Evolutionary conservation across 768 basidiomycete genomes (phyloP).

Genomic region (Auricularia auricula-judae): DNA sequence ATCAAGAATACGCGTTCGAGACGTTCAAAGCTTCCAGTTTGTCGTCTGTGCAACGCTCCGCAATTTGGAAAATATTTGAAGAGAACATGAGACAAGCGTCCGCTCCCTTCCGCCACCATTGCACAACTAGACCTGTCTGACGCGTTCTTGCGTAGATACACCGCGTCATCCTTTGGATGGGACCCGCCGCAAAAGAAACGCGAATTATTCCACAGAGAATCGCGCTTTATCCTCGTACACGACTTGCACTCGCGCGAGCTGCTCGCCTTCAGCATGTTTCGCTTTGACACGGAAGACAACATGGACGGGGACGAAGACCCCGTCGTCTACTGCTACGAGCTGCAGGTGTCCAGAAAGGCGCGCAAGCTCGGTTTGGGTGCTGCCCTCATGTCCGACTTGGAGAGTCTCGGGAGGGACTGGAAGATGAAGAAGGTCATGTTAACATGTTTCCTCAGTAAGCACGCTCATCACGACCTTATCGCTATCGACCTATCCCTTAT

Average conservation of each 20-base stretch:
- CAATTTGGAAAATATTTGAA: slow-evolving; percentile 43
- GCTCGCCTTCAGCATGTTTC: slow-evolving; percentile 45
- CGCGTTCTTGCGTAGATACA: slow-evolving; percentile 32
- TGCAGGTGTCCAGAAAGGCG: slow-evolving; percentile 41
- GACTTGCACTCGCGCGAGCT: slow-evolving; percentile 15
- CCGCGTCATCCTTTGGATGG: slow-evolving; percentile 55
- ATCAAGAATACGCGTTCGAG: slow-evolving; percentile 9
- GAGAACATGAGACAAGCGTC: slow-evolving; percentile 46
- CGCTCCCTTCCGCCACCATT: not conserved
- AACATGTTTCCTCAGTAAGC: slow-evolving; percentile 64
- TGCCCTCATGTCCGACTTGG: slow-evolving; percentile 37
- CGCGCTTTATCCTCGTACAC: slow-evolving; percentile 44
- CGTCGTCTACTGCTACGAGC: slow-evolving; percentile 71
- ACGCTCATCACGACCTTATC: not conserved
- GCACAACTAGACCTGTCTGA: not conserved
- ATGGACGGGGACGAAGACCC: slow-evolving; percentile 25
- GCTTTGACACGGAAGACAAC: slow-evolving; percentile 57
- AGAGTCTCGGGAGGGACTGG: slow-evolving; percentile 38
- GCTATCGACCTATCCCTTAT: slow-evolving; percentile 4
- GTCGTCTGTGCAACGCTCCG: slow-evolving; percentile 22
- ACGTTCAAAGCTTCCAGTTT: slow-evolving; percentile 23
- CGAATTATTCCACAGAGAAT: slow-evolving; percentile 49
- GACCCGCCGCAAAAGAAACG: slow-evolving; percentile 39
- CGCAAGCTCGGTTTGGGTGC: slow-evolving; percentile 51
- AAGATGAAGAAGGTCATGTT: slow-evolving; percentile 62